Evolutionary conservation across 2,329 filamentous ascomycete genomes (phyloP), one percentile per base, ranked within the genome.

Genomic region (Verticillium alfalfae): DNA sequence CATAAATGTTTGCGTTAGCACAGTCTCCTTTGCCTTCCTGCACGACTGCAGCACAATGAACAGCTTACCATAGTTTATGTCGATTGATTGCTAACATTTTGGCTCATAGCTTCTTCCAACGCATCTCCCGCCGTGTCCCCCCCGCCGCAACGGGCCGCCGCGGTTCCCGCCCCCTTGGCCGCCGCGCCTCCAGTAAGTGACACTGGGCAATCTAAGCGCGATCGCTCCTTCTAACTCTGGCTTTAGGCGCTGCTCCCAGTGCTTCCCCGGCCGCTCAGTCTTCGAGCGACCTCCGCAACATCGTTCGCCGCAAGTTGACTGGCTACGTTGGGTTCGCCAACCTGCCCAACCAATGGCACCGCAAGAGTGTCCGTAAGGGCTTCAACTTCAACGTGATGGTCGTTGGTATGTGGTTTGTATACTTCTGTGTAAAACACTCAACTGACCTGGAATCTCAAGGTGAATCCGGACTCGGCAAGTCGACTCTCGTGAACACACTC

Each of bases 341-440:
- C 78, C 81, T 99, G 75, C 95, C 95, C 67, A 99, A 99, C 82
- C 95, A 99, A 81, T 99, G 95, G 95, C 95, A 99, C 84, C 94
- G 95, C 79, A 99, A 99, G 90, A 97, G 93, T 87, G 95, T 99
- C 73, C 92, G 95, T 76, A 99, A 99, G 81, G 95, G 95, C 65
- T 99, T 99, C 87, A 99, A 98, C 87, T 99, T 99, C 86, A 99
- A 99, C 76, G 95, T 99, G 70, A 99, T 99, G 95, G 95, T 99
- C 79, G 95, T 99, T 80, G 95, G 95, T 98, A 84, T 74, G 93
- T 89, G 61, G 49, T 38, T 31, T 12, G 12, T 13, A 34, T 22
- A 5, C 10, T 65, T 45, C 5, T 13, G 2, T 37, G 8, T 22
- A 16, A 54, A 36, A 8, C 58, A 16, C 49, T 16, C 64, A 10